Evolutionary conservation across 768 basidiomycete genomes (phyloP).

Genomic region (Phylloporus scabripes): DNA sequence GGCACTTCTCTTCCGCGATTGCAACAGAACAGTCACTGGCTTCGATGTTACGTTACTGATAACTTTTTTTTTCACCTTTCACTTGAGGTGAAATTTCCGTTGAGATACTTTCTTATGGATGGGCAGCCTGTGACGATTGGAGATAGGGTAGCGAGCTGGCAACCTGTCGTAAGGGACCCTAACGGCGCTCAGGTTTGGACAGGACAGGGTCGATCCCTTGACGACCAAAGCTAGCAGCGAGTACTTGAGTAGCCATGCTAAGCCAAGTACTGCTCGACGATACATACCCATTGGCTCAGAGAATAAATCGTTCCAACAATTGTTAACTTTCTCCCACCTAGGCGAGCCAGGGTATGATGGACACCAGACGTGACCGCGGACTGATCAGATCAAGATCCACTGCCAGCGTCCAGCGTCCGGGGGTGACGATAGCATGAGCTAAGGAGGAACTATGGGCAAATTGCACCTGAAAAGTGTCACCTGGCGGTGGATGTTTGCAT

Average conservation of each 20-base stretch:
- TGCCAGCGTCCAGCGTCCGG: neutral
- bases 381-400: constrained; percentile 18
- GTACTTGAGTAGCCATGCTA: neutral
- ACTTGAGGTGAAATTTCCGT: constrained; percentile 11
- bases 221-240: neutral
- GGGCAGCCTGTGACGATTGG: constrained; percentile 8
- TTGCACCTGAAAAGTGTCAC: constrained; percentile 1
- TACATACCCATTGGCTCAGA: neutral
- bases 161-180: constrained; percentile 22
- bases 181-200: constrained; percentile 1
- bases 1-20: constrained; percentile 18
- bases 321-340: neutral
- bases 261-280: neutral
- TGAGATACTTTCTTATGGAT: constrained; percentile 12
- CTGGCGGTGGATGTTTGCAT: neutral
- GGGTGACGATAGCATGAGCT: constrained; percentile 18
- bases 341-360: constrained; percentile 1
- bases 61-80: constrained; percentile 10
- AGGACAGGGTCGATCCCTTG: constrained; percentile 1
- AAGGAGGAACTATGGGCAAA: constrained; percentile 5
- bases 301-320: neutral
- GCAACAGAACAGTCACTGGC: constrained; percentile 7
- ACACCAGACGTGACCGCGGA: neutral
- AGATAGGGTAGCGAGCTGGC: constrained; percentile 20
- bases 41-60: constrained; percentile 26